Base-by-base conservation (phyloP, 371 early-diverging fungal species). In the Chytridium lagenaria region DNA sequence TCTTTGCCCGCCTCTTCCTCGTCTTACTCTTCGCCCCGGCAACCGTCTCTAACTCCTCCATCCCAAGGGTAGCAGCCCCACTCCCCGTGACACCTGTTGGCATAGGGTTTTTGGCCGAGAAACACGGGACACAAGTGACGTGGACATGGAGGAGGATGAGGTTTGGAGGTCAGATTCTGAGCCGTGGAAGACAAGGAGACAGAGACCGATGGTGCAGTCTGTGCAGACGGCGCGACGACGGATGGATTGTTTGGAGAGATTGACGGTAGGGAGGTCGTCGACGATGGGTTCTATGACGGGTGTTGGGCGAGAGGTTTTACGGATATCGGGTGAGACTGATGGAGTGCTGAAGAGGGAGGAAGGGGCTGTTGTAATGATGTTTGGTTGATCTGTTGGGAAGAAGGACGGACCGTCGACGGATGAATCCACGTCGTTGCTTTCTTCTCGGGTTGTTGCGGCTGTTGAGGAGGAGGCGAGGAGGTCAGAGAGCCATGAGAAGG, bases 231-330 rank as follows among this genome's bases (percentile, higher is more conserved):
- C 19, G 10, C 55, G 10, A 7, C 26, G 10, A 26, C 55, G 55
- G 55, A 16, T 16, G 16, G 55, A 55, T 5, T 55, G 10, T 28
- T 55, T 55, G 55, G 55, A 7, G 23, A 55, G 55, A 26, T 55
- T 55, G 55, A 55, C 26, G 10, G 16, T 16, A 7, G 55, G 55
- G 23, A 55, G 55, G 55, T 55, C 55, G 55, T 55, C 55, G n/a
- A n/a, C n/a, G n/a, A n/a, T n/a, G n/a, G n/a, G n/a, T 16, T 55
- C 55, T 16, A 16, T 26, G 55, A 10, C 55, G 55, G 26, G 55
- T 10, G 10, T 55, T 26, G 26, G 16, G 55, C 7, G 55, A 10
- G 10, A 5, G 19, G 55, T 55, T 28, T 10, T 55, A 10, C 5
- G 5, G 55, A 10, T 55, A 10, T 5, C 23, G 23, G 55, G 55